A percentile compares a stretch with the other conserved stretches of the same genome.
Evolutionary conservation across 805 yeast genomes (phyloP).

Genomic region (Scheffersomyces lignosus): DNA sequence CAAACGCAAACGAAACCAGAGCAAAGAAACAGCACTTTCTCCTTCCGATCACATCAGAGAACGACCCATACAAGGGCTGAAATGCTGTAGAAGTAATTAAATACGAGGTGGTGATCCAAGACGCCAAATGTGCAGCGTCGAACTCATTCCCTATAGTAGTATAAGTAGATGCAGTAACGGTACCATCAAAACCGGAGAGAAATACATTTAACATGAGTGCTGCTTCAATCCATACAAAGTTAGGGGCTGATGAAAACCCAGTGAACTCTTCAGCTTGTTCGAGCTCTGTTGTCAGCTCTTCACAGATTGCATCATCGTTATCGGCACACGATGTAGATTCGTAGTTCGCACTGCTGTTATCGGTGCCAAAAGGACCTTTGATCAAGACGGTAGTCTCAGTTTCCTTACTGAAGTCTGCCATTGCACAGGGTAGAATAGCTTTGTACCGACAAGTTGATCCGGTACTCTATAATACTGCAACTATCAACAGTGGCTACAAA

Average conservation of each 20-base stretch:
- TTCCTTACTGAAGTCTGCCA: neutral
- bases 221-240: slow-evolving; percentile 31
- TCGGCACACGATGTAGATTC: too few relatives aligned
- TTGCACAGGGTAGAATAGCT: too few relatives aligned
- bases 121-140: slow-evolving; percentile 32
- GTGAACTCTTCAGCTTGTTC: neutral
- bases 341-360: too few relatives aligned
- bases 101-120: slow-evolving; percentile 46
- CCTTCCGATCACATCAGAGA: slow-evolving; percentile 40
- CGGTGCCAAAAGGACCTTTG: too few relatives aligned
- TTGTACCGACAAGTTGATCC: too few relatives aligned
- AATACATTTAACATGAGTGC: slow-evolving; percentile 39
- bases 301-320: too few relatives aligned
- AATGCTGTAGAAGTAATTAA: slow-evolving; percentile 41
- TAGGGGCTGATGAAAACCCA: slow-evolving; percentile 14
- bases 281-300: too few relatives aligned
- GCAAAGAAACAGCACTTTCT: slow-evolving; percentile 36
- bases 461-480: too few relatives aligned
- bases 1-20: slow-evolving; percentile 28
- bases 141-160: slow-evolving; percentile 46
- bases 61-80: slow-evolving; percentile 42
- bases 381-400: neutral
- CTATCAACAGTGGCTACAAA: too few relatives aligned
- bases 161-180: slow-evolving; percentile 50
- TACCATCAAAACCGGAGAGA: slow-evolving; percentile 48